These are phyloP conservation scores for Sanghuangporus sanghuang DNA, from an alignment of 1,284 basidiomycete genomes.

Conservation along the genomic window DNA sequence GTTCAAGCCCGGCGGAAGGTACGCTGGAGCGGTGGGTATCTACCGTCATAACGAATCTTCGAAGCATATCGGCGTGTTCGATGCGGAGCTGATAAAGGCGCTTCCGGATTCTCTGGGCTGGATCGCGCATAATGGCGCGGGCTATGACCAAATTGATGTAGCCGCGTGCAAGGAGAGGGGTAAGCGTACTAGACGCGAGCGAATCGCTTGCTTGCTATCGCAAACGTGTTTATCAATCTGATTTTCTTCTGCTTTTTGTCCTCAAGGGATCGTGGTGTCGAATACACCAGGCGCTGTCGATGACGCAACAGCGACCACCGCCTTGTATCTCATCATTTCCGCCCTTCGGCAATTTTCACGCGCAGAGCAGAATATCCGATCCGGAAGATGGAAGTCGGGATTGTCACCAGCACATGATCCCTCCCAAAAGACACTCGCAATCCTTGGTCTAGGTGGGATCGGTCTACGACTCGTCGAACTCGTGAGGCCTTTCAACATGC, in stretches of 20 bases:
- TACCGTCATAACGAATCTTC: conserved; percentile 73
- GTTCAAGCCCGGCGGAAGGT: conserved; percentile 64
- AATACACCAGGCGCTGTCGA: conserved; percentile 91
- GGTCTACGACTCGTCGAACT: conserved; percentile 68
- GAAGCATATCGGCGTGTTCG: conserved; percentile 71
- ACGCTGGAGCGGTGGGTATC: conserved; percentile 69
- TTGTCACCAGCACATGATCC: conserved; percentile 68
- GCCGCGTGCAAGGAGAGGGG: conserved; percentile 66
- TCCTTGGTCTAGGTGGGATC: conserved; percentile 89
- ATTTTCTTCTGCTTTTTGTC: background rate
- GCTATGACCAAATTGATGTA: conserved; percentile 85
- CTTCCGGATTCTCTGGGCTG: conserved; percentile 70
- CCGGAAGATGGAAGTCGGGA: conserved; percentile 51
- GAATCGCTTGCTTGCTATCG: background rate
- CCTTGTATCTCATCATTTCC: conserved; percentile 79
- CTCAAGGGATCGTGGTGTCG: conserved; percentile 77
- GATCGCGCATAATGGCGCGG: conserved; percentile 92
- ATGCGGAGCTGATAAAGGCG: conserved; percentile 68
- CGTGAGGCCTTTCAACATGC: conserved; percentile 78
- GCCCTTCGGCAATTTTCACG: conserved; percentile 75
- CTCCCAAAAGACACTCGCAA: conserved; percentile 74
- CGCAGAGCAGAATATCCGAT: conserved; percentile 63
- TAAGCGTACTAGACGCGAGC: conserved; percentile 23
- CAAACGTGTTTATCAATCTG: background rate
- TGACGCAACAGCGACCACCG: conserved; percentile 88